A percentile compares a stretch with the other conserved stretches of the same genome.
These are phyloP conservation scores for Suhomyces sp. DNA, from an alignment of 805 yeast genomes.

Conservation along the genomic window DNA sequence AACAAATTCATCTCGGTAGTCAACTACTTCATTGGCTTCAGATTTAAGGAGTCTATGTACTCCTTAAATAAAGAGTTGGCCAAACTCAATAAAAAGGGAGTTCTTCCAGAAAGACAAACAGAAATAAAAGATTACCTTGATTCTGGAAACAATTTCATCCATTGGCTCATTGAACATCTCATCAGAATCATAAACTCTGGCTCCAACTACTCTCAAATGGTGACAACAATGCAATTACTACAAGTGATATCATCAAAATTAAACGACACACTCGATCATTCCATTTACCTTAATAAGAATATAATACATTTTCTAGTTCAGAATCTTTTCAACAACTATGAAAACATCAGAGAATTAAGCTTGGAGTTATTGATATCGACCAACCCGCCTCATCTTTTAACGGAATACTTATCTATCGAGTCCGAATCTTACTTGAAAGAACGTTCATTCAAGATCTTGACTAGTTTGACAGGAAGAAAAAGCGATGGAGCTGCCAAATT, in stretches of 20 bases:
- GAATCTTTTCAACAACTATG: constrained; percentile 67
- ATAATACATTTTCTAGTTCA: constrained; percentile 55
- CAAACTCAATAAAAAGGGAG: constrained; percentile 32
- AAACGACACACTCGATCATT: constrained; percentile 45
- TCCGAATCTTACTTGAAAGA: not conserved
- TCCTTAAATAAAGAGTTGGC: constrained; percentile 50
- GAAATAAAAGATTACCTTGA: constrained; percentile 6
- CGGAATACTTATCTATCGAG: not conserved
- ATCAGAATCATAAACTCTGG: constrained; percentile 52
- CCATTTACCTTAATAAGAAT: constrained; percentile 23
- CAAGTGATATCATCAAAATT: constrained; percentile 10
- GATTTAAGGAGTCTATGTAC: constrained; percentile 70
- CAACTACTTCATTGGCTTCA: constrained; percentile 52
- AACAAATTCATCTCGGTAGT: constrained; percentile 62
- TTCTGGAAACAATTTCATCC: constrained; percentile 28
- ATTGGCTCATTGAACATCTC: constrained; percentile 56
- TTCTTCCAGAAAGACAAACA: constrained; percentile 11
- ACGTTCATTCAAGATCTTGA: constrained; percentile 19
- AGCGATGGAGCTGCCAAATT: constrained; percentile 81
- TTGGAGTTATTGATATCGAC: constrained; percentile 46
- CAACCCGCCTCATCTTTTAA: not conserved
- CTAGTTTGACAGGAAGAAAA: constrained; percentile 53
- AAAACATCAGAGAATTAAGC: constrained; percentile 65
- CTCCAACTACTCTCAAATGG: constrained; percentile 44
- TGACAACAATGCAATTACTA: constrained; percentile 17